Conservation (phyloP, 371 early-diverging fungal species). For the Smittium culicis region DNA sequence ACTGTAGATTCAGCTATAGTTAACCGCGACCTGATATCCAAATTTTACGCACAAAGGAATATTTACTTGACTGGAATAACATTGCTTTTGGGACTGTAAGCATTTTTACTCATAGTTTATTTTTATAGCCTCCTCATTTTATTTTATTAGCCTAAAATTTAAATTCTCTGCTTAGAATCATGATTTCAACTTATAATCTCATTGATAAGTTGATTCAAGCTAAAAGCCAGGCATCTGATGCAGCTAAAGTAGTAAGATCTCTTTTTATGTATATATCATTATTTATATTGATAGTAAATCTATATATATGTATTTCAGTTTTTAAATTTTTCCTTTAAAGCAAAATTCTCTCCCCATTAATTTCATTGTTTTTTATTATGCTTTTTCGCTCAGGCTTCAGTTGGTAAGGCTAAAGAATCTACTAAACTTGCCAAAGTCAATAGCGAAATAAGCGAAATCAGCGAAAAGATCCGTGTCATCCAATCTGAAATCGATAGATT, state of each 20-base stretch:
- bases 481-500: not conserved
- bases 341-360: not conserved
- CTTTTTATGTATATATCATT: too few species aligned
- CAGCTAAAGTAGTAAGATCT: not conserved
- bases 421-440: not conserved
- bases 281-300: too few species aligned
- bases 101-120: not conserved
- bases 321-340: not conserved
- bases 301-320: not conserved
- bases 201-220: not conserved
- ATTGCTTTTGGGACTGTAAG: constrained; percentile 54
- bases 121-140: too few species aligned
- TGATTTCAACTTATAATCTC: not conserved
- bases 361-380: not conserved
- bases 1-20: not conserved
- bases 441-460: not conserved
- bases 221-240: not conserved
- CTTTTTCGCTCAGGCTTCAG: not conserved
- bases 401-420: not conserved
- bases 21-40: constrained; percentile 36
- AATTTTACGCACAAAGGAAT: constrained; percentile 83
- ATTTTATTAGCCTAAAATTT: too few species aligned
- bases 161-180: not conserved
- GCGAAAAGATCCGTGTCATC: not conserved
- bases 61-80: constrained; percentile 81